Conservation (phyloP, 345 rosid genomes). For the Corymbia maculata region DNA sequence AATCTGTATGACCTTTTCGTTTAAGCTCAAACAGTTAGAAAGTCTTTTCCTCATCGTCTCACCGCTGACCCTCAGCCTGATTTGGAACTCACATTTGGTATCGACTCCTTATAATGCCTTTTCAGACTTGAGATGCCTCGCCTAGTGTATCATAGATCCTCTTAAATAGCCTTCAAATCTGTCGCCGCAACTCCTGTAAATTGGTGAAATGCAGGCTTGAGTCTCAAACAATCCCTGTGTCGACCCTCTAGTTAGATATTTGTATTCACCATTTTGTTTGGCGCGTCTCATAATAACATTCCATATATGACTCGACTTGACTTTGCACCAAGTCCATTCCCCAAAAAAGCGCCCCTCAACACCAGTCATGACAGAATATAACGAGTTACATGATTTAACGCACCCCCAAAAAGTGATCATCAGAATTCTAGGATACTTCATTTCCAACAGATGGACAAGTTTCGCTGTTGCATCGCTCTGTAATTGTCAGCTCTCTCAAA, state of each 20-base stretch:
- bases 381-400: rapidly evolving
- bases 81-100: not conserved
- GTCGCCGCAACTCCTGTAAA: not conserved
- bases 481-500: not conserved
- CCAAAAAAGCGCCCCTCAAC: not conserved
- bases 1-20: not conserved
- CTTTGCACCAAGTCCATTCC: not conserved
- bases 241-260: too few relatives aligned
- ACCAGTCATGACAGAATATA: not conserved
- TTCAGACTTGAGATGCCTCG: not conserved
- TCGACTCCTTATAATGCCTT: not conserved
- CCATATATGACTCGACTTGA: not conserved
- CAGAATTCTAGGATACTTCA: not conserved
- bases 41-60: not conserved
- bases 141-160: not conserved
- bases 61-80: not conserved
- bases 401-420: not conserved
- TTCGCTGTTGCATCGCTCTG: not conserved
- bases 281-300: not conserved
- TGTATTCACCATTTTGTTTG: too few relatives aligned
- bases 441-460: not conserved
- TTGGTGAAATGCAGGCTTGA: too few relatives aligned
- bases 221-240: too few relatives aligned
- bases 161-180: not conserved
- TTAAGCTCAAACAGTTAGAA: not conserved